Evolutionary conservation across 495 filamentous ascomycete species (phyloP).

Genomic region (Neurospora sp.): DNA sequence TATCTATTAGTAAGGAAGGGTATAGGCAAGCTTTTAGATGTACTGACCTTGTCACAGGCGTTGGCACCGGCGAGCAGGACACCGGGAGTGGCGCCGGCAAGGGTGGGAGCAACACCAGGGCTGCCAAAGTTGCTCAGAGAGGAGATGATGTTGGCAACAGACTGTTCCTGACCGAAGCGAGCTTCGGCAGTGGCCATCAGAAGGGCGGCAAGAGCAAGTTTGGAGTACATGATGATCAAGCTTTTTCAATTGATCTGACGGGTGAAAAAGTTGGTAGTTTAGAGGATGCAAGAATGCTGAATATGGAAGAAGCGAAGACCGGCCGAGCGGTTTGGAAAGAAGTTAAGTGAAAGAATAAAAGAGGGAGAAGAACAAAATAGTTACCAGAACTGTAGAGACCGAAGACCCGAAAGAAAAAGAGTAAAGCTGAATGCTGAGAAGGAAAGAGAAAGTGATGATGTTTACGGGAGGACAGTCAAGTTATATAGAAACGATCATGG

Average conservation of each 20-base stretch:
- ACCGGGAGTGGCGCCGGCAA: slow-evolving; percentile 41
- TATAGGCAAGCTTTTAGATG: not conserved
- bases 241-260: slow-evolving; percentile 5
- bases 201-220: slow-evolving; percentile 28
- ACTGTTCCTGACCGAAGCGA: slow-evolving; percentile 46
- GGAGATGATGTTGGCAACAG: slow-evolving; percentile 31
- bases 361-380: slow-evolving; percentile 32
- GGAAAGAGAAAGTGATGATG: slow-evolving; percentile 26
- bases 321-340: slow-evolving; percentile 25
- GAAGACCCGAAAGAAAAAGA: slow-evolving; percentile 19
- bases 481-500: slow-evolving; percentile 17
- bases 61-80: slow-evolving; percentile 47
- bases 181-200: slow-evolving; percentile 40
- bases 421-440: slow-evolving; percentile 17
- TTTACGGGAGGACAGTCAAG: slow-evolving; percentile 2
- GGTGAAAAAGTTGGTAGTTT: slow-evolving; percentile 6
- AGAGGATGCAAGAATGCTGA: slow-evolving; percentile 14
- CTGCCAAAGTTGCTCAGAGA: slow-evolving; percentile 37
- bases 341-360: slow-evolving; percentile 11
- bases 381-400: slow-evolving; percentile 40
- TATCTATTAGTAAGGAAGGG: not conserved
- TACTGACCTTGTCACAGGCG: slow-evolving; percentile 43
- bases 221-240: slow-evolving; percentile 35
- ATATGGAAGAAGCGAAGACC: slow-evolving; percentile 24
- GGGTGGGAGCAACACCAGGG: slow-evolving; percentile 43